Evolutionary conservation across 805 yeast species (phyloP).

Genomic region (Dipodascus albidus): DNA sequence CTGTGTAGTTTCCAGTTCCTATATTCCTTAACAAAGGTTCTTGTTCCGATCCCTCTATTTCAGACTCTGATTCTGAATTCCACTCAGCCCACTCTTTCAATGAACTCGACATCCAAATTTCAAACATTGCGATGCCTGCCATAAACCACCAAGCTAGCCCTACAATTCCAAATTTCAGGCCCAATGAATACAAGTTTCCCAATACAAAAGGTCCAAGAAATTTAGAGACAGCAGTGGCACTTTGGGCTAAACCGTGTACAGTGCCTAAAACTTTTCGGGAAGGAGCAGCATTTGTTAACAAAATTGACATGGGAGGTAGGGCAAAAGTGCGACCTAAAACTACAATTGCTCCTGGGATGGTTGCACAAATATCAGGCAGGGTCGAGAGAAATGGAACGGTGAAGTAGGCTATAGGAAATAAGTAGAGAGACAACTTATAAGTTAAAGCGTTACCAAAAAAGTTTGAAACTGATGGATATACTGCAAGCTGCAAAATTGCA

Average conservation of each 20-base stretch:
- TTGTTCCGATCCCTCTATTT: neutral
- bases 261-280: slow-evolving; percentile 16
- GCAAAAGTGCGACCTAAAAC: slow-evolving; percentile 17
- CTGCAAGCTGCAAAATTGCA: slow-evolving; percentile 34
- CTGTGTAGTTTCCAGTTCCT: neutral
- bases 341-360: slow-evolving; percentile 11
- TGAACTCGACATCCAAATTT: slow-evolving; percentile 10
- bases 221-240: slow-evolving; percentile 13
- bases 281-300: slow-evolving; percentile 19
- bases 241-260: slow-evolving; percentile 17
- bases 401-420: slow-evolving; percentile 37
- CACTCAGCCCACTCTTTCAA: slow-evolving; percentile 16
- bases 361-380: slow-evolving; percentile 9
- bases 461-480: slow-evolving; percentile 42
- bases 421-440: slow-evolving; percentile 30
- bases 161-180: slow-evolving; percentile 12
- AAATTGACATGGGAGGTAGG: slow-evolving; percentile 17
- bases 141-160: slow-evolving; percentile 19
- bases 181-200: slow-evolving; percentile 17
- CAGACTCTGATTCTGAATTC: neutral
- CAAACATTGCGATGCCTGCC: slow-evolving; percentile 11
- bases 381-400: slow-evolving; percentile 33
- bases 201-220: slow-evolving; percentile 17
- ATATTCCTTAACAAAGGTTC: neutral
- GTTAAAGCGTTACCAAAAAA: slow-evolving; percentile 33